Conservation (phyloP, 805 yeast genomes). For the Jamesozyma jinghongensis region DNA sequence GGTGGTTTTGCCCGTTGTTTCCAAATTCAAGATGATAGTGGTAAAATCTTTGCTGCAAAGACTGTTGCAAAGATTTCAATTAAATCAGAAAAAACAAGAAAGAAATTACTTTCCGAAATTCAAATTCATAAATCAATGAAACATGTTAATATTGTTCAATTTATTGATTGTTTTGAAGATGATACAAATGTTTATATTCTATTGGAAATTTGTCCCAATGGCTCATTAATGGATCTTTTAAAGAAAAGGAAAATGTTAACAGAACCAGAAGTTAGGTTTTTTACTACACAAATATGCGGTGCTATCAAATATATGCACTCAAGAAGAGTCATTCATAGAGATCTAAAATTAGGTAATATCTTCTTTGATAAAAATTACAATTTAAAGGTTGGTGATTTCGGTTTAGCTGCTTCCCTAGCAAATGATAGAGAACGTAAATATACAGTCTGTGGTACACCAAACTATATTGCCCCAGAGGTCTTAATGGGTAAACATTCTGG, state of each 20-base stretch:
- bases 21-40: constrained; percentile 86
- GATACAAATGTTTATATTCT: constrained; percentile 87
- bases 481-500: constrained; percentile 80
- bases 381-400: constrained; percentile 94
- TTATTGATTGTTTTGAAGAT: constrained; percentile 95
- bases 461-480: constrained; percentile 97
- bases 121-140: constrained; percentile 85
- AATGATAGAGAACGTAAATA: constrained; percentile 65
- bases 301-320: constrained; percentile 90
- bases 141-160: constrained; percentile 86
- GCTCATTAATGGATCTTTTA: constrained; percentile 85
- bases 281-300: constrained; percentile 87
- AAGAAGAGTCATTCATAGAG: constrained; percentile 90
- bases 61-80: constrained; percentile 96
- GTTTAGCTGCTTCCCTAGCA: constrained; percentile 90
- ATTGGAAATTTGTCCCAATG: constrained; percentile 91
- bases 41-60: constrained; percentile 87
- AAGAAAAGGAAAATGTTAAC: constrained; percentile 75
- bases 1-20: constrained; percentile 99
- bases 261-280: constrained; percentile 86
- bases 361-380: constrained; percentile 92
- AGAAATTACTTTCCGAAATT: constrained; percentile 80
- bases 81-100: constrained; percentile 78
- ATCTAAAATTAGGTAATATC: constrained; percentile 89
- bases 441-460: constrained; percentile 98